Base-by-base conservation (phyloP, 2,329 filamentous ascomycete species). In the Fusarium sp. region DNA sequence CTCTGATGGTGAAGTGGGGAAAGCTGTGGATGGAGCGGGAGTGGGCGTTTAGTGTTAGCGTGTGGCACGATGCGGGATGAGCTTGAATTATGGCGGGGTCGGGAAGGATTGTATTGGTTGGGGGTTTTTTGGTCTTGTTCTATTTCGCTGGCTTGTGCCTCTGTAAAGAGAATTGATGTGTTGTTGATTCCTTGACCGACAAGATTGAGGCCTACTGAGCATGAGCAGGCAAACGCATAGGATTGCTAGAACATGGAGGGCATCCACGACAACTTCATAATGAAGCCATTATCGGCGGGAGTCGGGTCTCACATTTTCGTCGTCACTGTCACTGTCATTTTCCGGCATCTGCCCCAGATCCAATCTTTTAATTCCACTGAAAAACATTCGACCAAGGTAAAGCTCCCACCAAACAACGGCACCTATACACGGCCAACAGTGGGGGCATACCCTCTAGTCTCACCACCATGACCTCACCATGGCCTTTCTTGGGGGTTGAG, bases 391-490 rank as follows among this genome's bases (percentile, higher is more conserved):
- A 75, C 69, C 64, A 63, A 49, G 54, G 56, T 49, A 64, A 61
- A 69, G 60, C 70, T 59, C 28, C 57, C 61, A 63, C 54, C 60
- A 70, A 61, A 54, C 26, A 70, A 47, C 36, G 66, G 52, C 35
- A 58, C 38, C 70, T 44, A 31, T 63, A n/a, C 44, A 52, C 36
- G 66, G 70, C 55, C 70, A 66, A 55, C 38, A 66, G 72, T 68
- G 72, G 72, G 66, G 72, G 47, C 63, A 41, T 36, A 15, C 44
- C 51, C 58, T 55, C 33, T 31, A 22, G 69, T 76, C 74, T 76
- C 63, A 76, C 74, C 74, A 76, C 74, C 74, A 76, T 76, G 74
- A 76, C 74, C 74, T 76, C 74, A 76, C 65, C 63, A 64, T 74
- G 71, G 73, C 35, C 70, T 64, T 60, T 67, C 38, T 56, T 31